Evolutionary conservation across 768 basidiomycete genomes (phyloP).

Genomic region (Flagelloscypha sp.): DNA sequence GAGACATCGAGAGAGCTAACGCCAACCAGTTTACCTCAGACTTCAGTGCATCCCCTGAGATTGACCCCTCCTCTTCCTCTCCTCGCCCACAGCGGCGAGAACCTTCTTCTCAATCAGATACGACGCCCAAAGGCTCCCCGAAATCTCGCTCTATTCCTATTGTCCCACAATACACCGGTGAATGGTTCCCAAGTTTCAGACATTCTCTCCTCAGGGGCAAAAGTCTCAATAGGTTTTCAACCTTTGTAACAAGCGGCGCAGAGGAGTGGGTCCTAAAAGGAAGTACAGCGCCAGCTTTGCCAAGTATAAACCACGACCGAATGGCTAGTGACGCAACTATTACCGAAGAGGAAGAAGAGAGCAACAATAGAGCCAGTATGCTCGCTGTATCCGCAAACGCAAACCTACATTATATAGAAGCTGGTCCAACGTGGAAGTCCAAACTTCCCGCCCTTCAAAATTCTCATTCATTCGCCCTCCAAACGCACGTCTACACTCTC

Average conservation of each 20-base stretch:
- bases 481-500: conserved; percentile 60
- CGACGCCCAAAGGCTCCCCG: conserved; percentile 34
- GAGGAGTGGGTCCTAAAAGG: conserved; percentile 80
- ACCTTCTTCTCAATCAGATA: conserved; percentile 39
- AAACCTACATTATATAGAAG: conserved; percentile 64
- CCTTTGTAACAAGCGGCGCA: conserved; percentile 79
- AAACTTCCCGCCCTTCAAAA: conserved; percentile 65
- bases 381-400: conserved; percentile 47
- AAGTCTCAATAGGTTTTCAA: conserved; percentile 77
- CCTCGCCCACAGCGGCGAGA: conserved; percentile 14
- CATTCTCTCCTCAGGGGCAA: conserved; percentile 70
- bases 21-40: conserved; percentile 53
- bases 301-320: conserved; percentile 8
- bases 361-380: conserved; percentile 24
- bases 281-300: conserved; percentile 20
- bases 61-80: conserved; percentile 24
- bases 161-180: conserved; percentile 61
- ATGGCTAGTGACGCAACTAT: conserved; percentile 13
- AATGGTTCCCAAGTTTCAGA: conserved; percentile 69
- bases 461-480: conserved; percentile 75
- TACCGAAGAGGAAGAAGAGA: conserved; percentile 23
- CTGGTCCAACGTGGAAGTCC: conserved; percentile 63
- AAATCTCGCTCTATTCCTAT: conserved; percentile 31
- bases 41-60: conserved; percentile 43
- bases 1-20: not conserved